Percentiles rank a stretch among this genome's conserved stretches.
phyloP scores from a whole-genome alignment of 495 filamentous ascomycete genomes.

The Penicillium silybi region DNA sequence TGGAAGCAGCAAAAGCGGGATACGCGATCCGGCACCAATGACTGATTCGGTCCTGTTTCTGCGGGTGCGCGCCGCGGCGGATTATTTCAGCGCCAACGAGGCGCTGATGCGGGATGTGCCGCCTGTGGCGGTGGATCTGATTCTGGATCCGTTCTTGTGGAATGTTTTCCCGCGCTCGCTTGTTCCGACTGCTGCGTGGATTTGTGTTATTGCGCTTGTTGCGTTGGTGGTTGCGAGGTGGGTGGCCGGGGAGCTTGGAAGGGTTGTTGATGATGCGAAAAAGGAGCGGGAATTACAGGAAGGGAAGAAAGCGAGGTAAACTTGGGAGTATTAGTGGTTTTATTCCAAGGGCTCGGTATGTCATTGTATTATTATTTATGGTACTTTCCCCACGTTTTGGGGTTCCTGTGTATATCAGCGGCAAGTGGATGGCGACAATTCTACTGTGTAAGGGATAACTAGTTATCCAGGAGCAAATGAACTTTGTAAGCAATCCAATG shows the following conservation, averaged over 20 bases:
- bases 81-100: slow-evolving; percentile 72
- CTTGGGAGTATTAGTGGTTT: background rate
- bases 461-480: background rate
- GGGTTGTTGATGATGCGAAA: slow-evolving; percentile 22
- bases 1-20: background rate
- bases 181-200: slow-evolving; percentile 59
- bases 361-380: background rate
- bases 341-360: background rate
- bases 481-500: background rate
- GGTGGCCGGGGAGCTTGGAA: slow-evolving; percentile 27
- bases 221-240: slow-evolving; percentile 45
- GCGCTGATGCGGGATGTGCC: slow-evolving; percentile 74
- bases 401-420: too few species aligned
- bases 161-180: slow-evolving; percentile 70
- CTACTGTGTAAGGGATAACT: background rate
- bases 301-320: slow-evolving; percentile 22
- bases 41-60: slow-evolving; percentile 70
- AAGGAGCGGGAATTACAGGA: slow-evolving; percentile 1
- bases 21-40: slow-evolving; percentile 17
- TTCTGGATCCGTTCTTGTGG: slow-evolving; percentile 80
- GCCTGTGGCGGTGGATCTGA: slow-evolving; percentile 73
- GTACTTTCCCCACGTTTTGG: too few species aligned
- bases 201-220: slow-evolving; percentile 50
- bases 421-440: background rate
- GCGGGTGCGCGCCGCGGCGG: slow-evolving; percentile 69